phyloP scores from a whole-genome alignment of 148 eudicot species.

The Vaccinium myrtillus region DNA sequence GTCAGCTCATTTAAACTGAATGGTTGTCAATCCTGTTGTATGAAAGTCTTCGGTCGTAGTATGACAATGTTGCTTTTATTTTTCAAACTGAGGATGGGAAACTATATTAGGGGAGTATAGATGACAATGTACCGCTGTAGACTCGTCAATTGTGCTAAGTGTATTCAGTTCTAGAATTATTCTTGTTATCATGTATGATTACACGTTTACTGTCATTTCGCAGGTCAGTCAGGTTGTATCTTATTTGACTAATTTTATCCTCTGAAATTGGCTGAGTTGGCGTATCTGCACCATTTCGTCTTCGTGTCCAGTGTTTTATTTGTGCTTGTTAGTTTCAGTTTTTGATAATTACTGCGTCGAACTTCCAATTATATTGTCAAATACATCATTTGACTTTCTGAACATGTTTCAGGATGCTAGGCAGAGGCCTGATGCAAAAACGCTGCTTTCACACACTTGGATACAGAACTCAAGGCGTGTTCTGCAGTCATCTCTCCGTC shows the following conservation, averaged over 20 bases:
- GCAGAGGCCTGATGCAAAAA: slow-evolving; percentile 97
- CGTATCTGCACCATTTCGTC: not conserved
- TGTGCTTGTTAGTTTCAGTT: not conserved
- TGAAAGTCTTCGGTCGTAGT: not conserved
- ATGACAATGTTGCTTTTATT: not conserved
- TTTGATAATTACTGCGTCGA: not conserved
- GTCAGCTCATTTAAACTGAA: not conserved
- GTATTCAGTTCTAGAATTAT: not conserved
- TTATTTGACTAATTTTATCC: not conserved
- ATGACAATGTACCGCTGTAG: not conserved
- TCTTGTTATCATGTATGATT: not conserved
- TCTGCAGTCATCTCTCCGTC: slow-evolving; percentile 76
- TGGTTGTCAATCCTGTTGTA: not conserved
- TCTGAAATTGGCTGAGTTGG: not conserved
- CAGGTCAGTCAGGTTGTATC: not conserved
- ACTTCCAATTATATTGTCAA: not conserved
- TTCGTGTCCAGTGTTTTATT: not conserved
- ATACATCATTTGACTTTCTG: slow-evolving; percentile 20
- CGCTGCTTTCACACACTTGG: slow-evolving; percentile 94
- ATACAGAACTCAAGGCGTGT: slow-evolving; percentile 90
- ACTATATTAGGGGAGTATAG: not conserved
- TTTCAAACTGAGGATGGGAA: not conserved
- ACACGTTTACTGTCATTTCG: not conserved
- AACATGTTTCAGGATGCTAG: slow-evolving; percentile 83
- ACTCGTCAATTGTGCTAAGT: not conserved